These are phyloP conservation scores for Mikania micrantha DNA, from an alignment of 129 eudicot genomes.

Conservation along the genomic window DNA sequence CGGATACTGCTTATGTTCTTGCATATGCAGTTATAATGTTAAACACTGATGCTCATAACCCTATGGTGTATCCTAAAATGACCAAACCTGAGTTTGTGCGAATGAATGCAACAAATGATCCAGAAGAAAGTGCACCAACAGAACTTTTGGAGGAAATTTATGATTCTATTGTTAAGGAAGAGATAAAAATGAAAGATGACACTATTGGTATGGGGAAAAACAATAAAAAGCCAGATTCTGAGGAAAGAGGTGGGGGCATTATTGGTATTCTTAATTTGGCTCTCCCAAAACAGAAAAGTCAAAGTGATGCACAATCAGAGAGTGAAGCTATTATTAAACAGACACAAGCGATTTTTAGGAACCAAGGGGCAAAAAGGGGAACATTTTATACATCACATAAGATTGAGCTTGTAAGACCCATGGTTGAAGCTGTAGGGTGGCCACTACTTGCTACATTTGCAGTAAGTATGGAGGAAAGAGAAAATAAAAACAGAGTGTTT, in stretches of 20 bases:
- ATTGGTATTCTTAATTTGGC: constrained; percentile 87
- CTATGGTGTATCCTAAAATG: constrained; percentile 95
- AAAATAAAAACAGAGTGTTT: constrained; percentile 67
- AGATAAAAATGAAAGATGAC: constrained; percentile 89
- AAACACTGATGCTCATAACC: constrained; percentile 98
- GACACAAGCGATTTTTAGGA: constrained; percentile 70
- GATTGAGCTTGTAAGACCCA: constrained; percentile 81
- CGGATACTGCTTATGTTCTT: constrained; percentile 93
- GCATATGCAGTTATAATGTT: constrained; percentile 99
- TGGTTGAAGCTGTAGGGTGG: constrained; percentile 97
- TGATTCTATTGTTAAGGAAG: constrained; percentile 87
- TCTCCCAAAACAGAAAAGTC: constrained; percentile 64
- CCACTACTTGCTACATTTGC: constrained; percentile 94
- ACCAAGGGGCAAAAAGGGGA: constrained; percentile 82
- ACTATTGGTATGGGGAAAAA: constrained; percentile 38
- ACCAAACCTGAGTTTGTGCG: constrained; percentile 83
- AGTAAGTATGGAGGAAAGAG: constrained; percentile 94
- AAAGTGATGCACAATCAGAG: constrained; percentile 64
- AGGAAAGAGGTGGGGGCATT: constrained; percentile 67
- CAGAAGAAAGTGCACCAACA: constrained; percentile 78
- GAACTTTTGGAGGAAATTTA: constrained; percentile 89
- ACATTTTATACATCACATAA: constrained; percentile 69
- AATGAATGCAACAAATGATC: constrained; percentile 68
- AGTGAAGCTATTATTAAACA: constrained; percentile 78
- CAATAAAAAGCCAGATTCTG: constrained; percentile 65